Evolutionary conservation across 1,139 yeast species (phyloP).

Genomic region (Nakaseomyces kungkrabaensis): DNA sequence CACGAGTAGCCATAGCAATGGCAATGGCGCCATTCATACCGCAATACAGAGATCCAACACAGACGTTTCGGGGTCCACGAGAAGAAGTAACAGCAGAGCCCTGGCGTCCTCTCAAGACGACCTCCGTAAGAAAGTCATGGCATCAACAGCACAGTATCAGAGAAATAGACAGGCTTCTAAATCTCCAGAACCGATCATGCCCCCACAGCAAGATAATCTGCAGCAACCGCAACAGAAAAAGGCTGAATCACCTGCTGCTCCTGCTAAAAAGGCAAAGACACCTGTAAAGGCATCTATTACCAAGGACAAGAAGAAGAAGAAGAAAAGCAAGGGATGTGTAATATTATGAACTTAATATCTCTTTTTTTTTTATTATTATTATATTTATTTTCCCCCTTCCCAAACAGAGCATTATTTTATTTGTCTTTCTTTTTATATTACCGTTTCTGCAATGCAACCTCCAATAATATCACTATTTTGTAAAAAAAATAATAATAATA

Average conservation of each 20-base stretch:
- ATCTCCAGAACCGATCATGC: neutral
- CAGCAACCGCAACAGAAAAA: too few relatives aligned
- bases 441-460: too few relatives aligned
- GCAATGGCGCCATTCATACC: neutral
- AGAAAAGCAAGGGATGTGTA: neutral
- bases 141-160: neutral
- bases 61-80: neutral
- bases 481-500: too few relatives aligned
- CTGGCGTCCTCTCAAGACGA: neutral
- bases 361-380: neutral
- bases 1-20: neutral
- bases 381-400: neutral
- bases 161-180: neutral
- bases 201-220: too few relatives aligned
- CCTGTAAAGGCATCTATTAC: neutral
- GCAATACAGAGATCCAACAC: neutral
- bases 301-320: conserved; percentile 2
- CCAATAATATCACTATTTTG: too few relatives aligned
- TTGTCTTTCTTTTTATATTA: too few relatives aligned
- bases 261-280: neutral
- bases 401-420: too few relatives aligned
- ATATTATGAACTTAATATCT: neutral
- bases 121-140: neutral
- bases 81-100: conserved; percentile 1
- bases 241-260: neutral